Conservation (phyloP, 805 yeast genomes). For the Jamesozyma hellenica region DNA sequence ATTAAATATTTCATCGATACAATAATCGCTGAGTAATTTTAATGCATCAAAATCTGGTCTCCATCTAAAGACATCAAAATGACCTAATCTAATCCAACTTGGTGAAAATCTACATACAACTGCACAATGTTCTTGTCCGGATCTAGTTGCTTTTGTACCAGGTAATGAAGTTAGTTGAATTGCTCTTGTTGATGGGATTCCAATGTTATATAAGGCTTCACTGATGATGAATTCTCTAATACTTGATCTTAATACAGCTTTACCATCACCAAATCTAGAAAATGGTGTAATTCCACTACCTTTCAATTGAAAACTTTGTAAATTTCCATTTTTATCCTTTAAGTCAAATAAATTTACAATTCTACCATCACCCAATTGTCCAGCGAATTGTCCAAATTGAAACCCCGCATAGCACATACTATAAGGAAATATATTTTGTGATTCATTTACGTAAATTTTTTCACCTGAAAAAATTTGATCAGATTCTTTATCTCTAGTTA, state of each 20-base stretch:
- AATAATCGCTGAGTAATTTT: constrained; percentile 56
- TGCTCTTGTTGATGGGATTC: constrained; percentile 83
- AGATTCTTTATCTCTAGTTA: constrained; percentile 39
- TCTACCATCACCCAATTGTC: constrained; percentile 94
- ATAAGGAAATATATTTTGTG: constrained; percentile 52
- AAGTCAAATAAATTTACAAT: constrained; percentile 74
- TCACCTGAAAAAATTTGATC: constrained; percentile 55
- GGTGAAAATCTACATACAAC: constrained; percentile 75
- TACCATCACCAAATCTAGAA: constrained; percentile 93
- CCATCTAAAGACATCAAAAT: constrained; percentile 72
- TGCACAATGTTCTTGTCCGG: constrained; percentile 65
- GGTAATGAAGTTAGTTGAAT: constrained; percentile 65
- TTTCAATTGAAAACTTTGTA: constrained; percentile 55
- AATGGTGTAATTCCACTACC: constrained; percentile 91
- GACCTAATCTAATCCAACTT: constrained; percentile 81
- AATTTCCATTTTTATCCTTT: constrained; percentile 36
- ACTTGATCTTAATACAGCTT: constrained; percentile 81
- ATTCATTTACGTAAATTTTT: constrained; percentile 29
- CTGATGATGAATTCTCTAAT: constrained; percentile 80
- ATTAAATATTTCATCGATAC: constrained; percentile 52
- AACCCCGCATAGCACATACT: constrained; percentile 92
- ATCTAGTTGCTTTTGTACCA: constrained; percentile 61
- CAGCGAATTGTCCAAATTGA: constrained; percentile 95
- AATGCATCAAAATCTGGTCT: constrained; percentile 60
- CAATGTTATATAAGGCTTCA: constrained; percentile 69